These are phyloP conservation scores for Mercurialis annua DNA, from an alignment of 345 rosid species.

Conservation along the genomic window DNA sequence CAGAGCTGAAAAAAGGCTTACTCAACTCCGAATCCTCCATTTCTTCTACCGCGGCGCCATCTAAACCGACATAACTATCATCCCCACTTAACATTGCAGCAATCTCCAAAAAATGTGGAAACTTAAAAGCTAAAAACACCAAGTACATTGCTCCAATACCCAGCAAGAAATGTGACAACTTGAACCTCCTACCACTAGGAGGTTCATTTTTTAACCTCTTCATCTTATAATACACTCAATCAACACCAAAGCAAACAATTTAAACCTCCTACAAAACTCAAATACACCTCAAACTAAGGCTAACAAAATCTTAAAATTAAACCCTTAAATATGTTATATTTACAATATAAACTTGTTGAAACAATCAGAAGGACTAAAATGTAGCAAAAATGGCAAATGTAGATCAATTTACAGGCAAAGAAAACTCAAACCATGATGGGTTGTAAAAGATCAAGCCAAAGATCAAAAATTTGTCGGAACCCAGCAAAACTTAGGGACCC, in stretches of 20 bases:
- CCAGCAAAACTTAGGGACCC: conserved; percentile 16
- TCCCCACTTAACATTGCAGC: conserved; percentile 67
- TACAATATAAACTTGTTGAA: conserved; percentile 14
- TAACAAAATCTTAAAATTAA: conserved; percentile 9
- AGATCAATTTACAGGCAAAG: conserved; percentile 12
- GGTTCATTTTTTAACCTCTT: conserved; percentile 72
- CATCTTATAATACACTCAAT: conserved; percentile 40
- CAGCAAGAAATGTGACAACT: conserved; percentile 68
- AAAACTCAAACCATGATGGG: conserved; percentile 17
- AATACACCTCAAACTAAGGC: not conserved
- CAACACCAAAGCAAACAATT: conserved; percentile 18
- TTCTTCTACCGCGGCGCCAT: conserved; percentile 39
- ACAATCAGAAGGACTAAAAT: conserved; percentile 4
- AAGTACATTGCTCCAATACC: conserved; percentile 65
- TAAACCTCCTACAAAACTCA: conserved; percentile 21
- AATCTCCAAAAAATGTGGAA: conserved; percentile 75
- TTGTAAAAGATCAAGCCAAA: conserved; percentile 16
- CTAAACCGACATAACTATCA: conserved; percentile 50
- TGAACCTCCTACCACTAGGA: conserved; percentile 58
- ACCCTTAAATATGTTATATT: conserved; percentile 8
- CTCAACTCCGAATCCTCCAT: conserved; percentile 50
- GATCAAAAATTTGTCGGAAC: conserved; percentile 8
- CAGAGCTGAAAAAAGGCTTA: conserved; percentile 48
- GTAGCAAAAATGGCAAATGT: conserved; percentile 8
- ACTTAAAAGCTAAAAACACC: conserved; percentile 69